Conservation (phyloP, 805 yeast genomes). For the Tetrapisispora taiwanensis region DNA sequence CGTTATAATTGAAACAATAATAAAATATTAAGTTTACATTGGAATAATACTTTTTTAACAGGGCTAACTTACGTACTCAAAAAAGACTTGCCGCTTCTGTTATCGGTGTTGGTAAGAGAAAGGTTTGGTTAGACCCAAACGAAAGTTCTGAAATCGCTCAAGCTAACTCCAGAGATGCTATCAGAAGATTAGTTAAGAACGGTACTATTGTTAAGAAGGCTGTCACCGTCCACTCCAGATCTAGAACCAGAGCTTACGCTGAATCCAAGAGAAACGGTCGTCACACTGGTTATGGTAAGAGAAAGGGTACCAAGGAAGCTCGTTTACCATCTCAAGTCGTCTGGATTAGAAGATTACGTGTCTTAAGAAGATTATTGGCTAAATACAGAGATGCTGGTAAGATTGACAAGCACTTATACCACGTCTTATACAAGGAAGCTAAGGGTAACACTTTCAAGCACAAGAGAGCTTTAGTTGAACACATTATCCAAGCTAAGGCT, state of each 20-base stretch:
- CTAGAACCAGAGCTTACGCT: constrained; percentile 95
- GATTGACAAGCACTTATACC: constrained; percentile 99
- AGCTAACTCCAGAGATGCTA: constrained; percentile 97
- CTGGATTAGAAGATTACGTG: constrained; percentile 99
- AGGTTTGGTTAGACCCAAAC: constrained; percentile 99
- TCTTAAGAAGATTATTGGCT: constrained; percentile 93
- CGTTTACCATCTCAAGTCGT: constrained; percentile 97
- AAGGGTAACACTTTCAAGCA: constrained; percentile 99
- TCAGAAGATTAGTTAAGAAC: constrained; percentile 94
- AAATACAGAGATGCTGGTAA: constrained; percentile 99
- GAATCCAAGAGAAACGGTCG: constrained; percentile 98
- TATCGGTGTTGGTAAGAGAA: constrained; percentile 98
- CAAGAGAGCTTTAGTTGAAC: constrained; percentile 99
- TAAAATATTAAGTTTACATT: too few relatives aligned
- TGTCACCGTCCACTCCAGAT: constrained; percentile 92
- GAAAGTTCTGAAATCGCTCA: constrained; percentile 92
- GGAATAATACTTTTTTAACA: constrained; percentile 15
- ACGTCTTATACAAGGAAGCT: constrained; percentile 90
- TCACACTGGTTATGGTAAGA: constrained; percentile 99
- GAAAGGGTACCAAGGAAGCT: constrained; percentile 99
- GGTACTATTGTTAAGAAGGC: constrained; percentile 99
- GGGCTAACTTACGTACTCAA: constrained; percentile 99
- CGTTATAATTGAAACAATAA: background rate
- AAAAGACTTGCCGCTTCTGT: constrained; percentile 99
- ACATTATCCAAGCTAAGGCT: constrained; percentile 99